Evolutionary conservation across 768 basidiomycete species (phyloP), one percentile per base, ranked within the genome.

Genomic region (Heimioporus sp.): DNA sequence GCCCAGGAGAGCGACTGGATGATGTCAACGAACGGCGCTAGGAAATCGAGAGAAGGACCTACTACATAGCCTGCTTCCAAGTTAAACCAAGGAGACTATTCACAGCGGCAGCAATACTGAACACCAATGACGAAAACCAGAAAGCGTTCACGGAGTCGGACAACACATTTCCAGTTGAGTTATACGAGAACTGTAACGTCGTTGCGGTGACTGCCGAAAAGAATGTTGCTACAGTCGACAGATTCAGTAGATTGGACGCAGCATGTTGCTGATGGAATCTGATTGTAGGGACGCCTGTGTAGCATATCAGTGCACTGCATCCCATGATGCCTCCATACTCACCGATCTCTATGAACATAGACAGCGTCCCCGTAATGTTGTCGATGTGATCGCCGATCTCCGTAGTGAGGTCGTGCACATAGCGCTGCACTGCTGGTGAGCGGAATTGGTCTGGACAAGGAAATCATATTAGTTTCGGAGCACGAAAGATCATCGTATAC

Each of bases 11-110:
- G 32, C 79, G 80, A 53, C 78, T 79, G 49, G 10, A 51, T 58
- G 56, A 53, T 53, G 57, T 61, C 51, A 64, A 60, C 59, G 38
- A 57, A 49, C 38, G 43, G 35, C 51, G 34, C 46, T 41, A 13
- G 48, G 46, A 50, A 52, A 46, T 49, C 55, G 21, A 42, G 19
- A 46, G 42, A 60, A 54, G 43, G 46, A 72, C 78, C 34, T 68
- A 79, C 78, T 80, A 80, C 76, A 80, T 77, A 21, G 79, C 77
- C 58, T 80, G 78, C 62, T 79, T 81, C 79, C 79, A 80, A 1
- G 79, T 80, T 28, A 81, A 53, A 32, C 79, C 79, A 5, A 80
- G 57, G 16, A 80, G 66, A 63, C 76, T 77, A 59, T 80, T 80
- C 44, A 80, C 80, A 21, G 79, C 79, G 5, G 79, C 76, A 17